Conservation (phyloP, 164 flowering plant species). For the Magnolia kwangsiensis region DNA sequence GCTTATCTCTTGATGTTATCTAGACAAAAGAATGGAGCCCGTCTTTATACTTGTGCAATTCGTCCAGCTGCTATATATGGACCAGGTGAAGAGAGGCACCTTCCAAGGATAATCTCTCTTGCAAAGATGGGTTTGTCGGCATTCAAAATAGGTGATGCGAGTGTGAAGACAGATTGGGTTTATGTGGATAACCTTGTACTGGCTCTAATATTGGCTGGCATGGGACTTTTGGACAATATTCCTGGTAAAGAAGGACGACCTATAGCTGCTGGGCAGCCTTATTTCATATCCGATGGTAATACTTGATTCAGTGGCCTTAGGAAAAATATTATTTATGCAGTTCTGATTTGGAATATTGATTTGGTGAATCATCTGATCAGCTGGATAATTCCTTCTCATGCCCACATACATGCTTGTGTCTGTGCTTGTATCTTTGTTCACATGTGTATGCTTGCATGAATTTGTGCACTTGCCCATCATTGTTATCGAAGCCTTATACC, state of each 20-base stretch:
- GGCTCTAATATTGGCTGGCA: slow-evolving; percentile 85
- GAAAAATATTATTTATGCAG: too few relatives aligned
- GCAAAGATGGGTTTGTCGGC: slow-evolving; percentile 68
- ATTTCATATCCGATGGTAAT: slow-evolving; percentile 91
- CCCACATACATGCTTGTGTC: not conserved
- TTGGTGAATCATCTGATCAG: not conserved
- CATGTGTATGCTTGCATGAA: not conserved
- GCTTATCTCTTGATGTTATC: not conserved
- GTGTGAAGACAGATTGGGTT: slow-evolving; percentile 83
- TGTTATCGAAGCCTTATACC: too few relatives aligned
- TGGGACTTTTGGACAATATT: slow-evolving; percentile 88
- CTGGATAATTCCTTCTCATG: not conserved
- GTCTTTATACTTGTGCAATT: slow-evolving; percentile 78
- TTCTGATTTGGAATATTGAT: too few relatives aligned
- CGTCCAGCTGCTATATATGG: slow-evolving; percentile 98
- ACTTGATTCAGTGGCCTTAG: not conserved
- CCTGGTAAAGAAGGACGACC: slow-evolving; percentile 62
- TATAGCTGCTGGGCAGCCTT: slow-evolving; percentile 95
- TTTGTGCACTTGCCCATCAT: not conserved
- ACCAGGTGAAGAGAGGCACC: slow-evolving; percentile 95
- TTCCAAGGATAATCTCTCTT: slow-evolving; percentile 71
- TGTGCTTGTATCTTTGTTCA: not conserved
- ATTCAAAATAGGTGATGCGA: slow-evolving; percentile 60
- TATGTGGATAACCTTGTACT: slow-evolving; percentile 87
- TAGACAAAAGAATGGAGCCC: slow-evolving; percentile 51